Percentiles rank a stretch among this genome's conserved stretches.
These are phyloP conservation scores for Skeletonema potamos DNA, from an alignment of 108 stramenopile species.

Conservation along the genomic window DNA sequence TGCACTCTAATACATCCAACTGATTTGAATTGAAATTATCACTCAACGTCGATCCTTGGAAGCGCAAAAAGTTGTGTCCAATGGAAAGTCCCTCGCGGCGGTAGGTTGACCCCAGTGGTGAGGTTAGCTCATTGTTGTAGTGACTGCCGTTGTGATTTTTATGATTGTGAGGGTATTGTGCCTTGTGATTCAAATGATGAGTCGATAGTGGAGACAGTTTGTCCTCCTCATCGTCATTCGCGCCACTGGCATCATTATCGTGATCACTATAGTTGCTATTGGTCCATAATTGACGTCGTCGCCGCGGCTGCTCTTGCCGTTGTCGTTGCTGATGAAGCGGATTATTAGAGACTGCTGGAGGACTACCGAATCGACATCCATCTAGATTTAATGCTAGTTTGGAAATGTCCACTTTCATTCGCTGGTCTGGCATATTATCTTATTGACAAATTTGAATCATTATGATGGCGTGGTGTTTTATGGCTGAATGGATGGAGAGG, in stretches of 20 bases:
- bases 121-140: conserved; percentile 11
- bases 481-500: no score
- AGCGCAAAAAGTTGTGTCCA: conserved; percentile 72
- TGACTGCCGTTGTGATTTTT: not conserved
- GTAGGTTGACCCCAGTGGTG: conserved; percentile 54
- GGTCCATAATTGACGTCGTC: not conserved
- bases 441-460: no score
- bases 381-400: conserved; percentile 33
- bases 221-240: not conserved
- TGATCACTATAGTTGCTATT: not conserved
- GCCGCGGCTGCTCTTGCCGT: conserved; percentile 1
- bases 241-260: not conserved
- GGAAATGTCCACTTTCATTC: conserved; percentile 4
- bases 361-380: conserved; percentile 39
- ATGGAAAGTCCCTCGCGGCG: conserved; percentile 77
- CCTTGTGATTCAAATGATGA: conserved; percentile 8
- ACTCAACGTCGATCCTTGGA: conserved; percentile 59
- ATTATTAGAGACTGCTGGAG: not conserved
- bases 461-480: no score
- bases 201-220: conserved; percentile 3
- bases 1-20: conserved; percentile 32
- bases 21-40: conserved; percentile 28
- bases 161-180: conserved; percentile 1
- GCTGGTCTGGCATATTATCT: not conserved
- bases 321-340: not conserved